Evolutionary conservation across 805 yeast species (phyloP), one percentile per base, ranked within the genome.

Genomic region (Kodamaea kaohsiungensis): DNA sequence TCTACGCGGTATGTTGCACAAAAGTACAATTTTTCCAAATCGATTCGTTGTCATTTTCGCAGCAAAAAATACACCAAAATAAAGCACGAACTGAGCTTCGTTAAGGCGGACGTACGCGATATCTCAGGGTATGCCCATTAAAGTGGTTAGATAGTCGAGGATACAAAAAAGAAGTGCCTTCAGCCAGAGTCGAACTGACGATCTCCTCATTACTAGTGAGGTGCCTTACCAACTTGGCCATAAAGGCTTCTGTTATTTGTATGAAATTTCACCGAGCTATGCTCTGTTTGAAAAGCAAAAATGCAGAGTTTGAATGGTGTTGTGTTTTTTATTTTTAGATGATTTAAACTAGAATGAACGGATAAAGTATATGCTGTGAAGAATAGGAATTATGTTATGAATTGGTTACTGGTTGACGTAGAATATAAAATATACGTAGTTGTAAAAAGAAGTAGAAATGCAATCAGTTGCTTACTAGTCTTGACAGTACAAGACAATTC

Each of bases 151-250:
- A 10, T 30, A 12, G 13, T 9, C 35, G 10, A 5, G 13, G 35
- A 30, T 30, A 30, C 35, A 30, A 30, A 30, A 30, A 30, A 30
- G 35, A 30, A 30, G 35, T 40, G 43, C 43, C 43, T 40, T 40
- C 43, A 40, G 43, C 43, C 43, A 40, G 43, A 40, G 19, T 40
- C 43, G 43, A 40, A 40, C 43, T 40, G 43, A 40, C 43, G 43
- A 40, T 40, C 43, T 40, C 43, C 43, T 40, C 43, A 40, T 40
- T 40, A 40, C 43, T 40, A 40, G 43, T 40, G 43, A 40, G 43
- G 43, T 40, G 43, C 43, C 43, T 40, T 40, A 40, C 43, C 35
- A 30, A 40, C 43, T 40, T 40, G 43, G 43, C 43, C 43, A 40
- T 40, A 18, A 40, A 40, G 43, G 43, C 43, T 16, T 17, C 22